phyloP scores from a whole-genome alignment of 371 early-diverging fungal genomes.

The Zychaea mexicana region DNA sequence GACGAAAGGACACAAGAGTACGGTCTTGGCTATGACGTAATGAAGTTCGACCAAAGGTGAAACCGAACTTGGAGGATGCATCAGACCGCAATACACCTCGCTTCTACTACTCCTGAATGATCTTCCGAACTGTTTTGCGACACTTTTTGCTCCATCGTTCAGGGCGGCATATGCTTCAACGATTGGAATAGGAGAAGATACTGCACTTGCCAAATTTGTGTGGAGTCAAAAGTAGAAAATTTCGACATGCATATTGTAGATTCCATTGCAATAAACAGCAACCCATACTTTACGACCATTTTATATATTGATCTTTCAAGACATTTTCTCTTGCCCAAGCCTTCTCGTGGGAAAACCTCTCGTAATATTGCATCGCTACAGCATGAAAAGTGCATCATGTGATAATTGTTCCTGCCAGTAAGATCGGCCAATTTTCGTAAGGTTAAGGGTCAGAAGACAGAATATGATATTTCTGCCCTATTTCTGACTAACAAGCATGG shows the following conservation, averaged over 20 bases:
- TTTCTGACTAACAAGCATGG: too few species aligned
- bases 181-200: neutral
- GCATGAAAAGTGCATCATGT: too few species aligned
- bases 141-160: neutral
- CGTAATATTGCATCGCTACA: too few species aligned
- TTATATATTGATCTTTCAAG: too few species aligned
- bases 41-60: neutral
- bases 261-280: too few species aligned
- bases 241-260: neutral
- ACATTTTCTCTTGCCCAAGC: too few species aligned
- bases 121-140: neutral
- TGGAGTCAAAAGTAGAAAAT: neutral
- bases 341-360: too few species aligned
- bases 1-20: too few species aligned
- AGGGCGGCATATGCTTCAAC: neutral
- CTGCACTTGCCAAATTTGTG: neutral
- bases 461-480: neutral
- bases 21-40: too few species aligned
- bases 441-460: neutral
- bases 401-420: too few species aligned
- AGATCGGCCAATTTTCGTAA: neutral
- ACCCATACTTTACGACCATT: too few species aligned
- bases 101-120: neutral
- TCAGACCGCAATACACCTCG: neutral
- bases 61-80: neutral